Evolutionary conservation across 106 monocot genomes (phyloP).

Genomic region (Ottelia alismoides): DNA sequence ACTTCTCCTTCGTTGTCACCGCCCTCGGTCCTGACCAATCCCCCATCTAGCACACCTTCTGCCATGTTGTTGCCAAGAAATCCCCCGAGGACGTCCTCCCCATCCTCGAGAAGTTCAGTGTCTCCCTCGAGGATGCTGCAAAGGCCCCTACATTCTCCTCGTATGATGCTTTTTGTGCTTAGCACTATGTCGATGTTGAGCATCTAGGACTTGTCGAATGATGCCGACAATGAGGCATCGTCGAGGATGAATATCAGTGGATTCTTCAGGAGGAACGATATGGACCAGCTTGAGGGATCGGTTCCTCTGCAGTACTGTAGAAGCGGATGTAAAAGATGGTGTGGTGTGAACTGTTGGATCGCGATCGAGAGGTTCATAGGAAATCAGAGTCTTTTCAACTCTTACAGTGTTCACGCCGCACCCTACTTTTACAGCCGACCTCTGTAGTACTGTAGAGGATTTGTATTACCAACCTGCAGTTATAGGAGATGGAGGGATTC

Average conservation of each 20-base stretch:
- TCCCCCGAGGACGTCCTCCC: constrained; percentile 25
- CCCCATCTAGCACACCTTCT: constrained; percentile 33
- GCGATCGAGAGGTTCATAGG: too few species aligned
- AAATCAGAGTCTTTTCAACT: too few species aligned
- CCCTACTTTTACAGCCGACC: too few species aligned
- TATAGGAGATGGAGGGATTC: constrained; percentile 9
- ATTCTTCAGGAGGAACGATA: constrained; percentile 28
- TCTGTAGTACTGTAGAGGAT: too few species aligned
- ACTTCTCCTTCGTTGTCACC: constrained; percentile 20
- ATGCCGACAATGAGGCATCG: constrained; percentile 30
- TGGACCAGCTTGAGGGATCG: constrained; percentile 33
- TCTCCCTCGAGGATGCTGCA: not conserved
- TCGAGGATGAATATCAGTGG: constrained; percentile 22
- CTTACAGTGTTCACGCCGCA: too few species aligned
- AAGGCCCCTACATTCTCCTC: constrained; percentile 5
- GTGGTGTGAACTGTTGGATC: too few species aligned
- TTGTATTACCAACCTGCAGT: too few species aligned
- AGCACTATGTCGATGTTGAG: constrained; percentile 47
- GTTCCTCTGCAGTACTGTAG: too few species aligned
- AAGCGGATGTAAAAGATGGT: too few species aligned
- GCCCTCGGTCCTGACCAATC: constrained; percentile 13
- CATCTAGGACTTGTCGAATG: constrained; percentile 32
- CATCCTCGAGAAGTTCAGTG: constrained; percentile 38
- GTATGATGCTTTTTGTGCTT: constrained; percentile 16
- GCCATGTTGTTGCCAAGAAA: constrained; percentile 30